Evolutionary conservation across 805 yeast species (phyloP).

Genomic region (Ogataea zsoltii): DNA sequence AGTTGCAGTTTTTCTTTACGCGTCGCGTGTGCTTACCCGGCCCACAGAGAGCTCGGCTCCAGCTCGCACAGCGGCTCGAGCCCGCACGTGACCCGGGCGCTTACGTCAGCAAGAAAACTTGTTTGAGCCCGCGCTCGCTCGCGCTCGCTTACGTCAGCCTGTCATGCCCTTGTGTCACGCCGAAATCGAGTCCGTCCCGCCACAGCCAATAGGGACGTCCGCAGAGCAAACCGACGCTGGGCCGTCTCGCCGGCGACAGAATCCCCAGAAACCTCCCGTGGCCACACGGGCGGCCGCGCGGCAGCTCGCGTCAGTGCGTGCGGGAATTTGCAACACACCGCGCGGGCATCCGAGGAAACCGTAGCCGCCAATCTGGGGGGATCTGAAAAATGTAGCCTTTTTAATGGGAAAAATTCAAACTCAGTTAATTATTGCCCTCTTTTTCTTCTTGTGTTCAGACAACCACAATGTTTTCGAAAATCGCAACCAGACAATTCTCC

Average conservation of each 20-base stretch:
- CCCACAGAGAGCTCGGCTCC: too few species aligned
- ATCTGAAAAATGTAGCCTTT: not conserved
- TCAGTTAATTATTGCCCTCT: conserved; percentile 1
- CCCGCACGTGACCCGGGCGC: too few species aligned
- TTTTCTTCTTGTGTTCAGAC: not conserved
- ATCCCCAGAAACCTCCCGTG: too few species aligned
- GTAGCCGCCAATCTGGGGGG: not conserved
- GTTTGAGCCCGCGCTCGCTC: too few species aligned
- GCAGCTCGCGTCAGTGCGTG: not conserved
- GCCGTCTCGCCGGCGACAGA: too few species aligned
- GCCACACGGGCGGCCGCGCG: not conserved
- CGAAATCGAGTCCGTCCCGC: conserved; percentile 2
- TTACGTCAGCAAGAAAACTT: too few species aligned
- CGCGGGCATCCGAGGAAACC: not conserved
- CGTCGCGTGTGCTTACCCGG: conserved; percentile 2
- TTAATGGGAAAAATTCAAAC: not conserved
- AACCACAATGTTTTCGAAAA: conserved; percentile 51
- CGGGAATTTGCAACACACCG: not conserved
- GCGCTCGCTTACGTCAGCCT: not conserved
- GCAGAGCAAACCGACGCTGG: not conserved
- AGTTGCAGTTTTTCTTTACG: not conserved
- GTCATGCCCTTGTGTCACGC: not conserved
- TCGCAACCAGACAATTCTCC: conserved; percentile 56
- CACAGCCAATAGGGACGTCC: conserved; percentile 1
- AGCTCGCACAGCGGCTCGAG: too few species aligned